A percentile compares a stretch with the other conserved stretches of the same genome.
These are phyloP conservation scores for Sporothrix dimorphospora DNA, from an alignment of 2,329 filamentous ascomycete genomes.

Conservation along the genomic window DNA sequence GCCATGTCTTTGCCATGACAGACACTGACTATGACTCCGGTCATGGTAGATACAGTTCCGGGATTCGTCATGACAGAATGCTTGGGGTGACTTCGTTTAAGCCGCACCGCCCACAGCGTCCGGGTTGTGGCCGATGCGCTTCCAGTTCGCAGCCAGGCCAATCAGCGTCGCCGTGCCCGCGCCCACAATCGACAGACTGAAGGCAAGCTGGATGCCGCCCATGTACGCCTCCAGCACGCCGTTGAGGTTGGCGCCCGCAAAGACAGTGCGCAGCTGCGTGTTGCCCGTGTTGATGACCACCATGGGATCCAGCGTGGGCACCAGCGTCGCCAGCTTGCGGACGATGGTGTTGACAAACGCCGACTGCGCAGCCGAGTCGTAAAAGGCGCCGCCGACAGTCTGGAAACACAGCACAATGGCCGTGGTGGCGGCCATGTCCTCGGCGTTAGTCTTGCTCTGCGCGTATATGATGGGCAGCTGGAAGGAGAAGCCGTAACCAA, in stretches of 20 bases:
- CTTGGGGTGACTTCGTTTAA: neutral
- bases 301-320: constrained; percentile 24
- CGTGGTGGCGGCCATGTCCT: constrained; percentile 46
- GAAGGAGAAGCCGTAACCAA: constrained; percentile 49
- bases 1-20: no score
- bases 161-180: constrained; percentile 37
- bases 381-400: constrained; percentile 53
- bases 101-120: constrained; percentile 31
- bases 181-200: constrained; percentile 33
- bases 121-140: constrained; percentile 26
- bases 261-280: constrained; percentile 55
- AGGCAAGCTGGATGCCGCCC: constrained; percentile 42
- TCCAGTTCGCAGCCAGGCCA: constrained; percentile 35
- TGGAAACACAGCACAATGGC: constrained; percentile 48
- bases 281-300: constrained; percentile 44
- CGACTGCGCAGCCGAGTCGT: constrained; percentile 49
- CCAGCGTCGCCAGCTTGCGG: constrained; percentile 33
- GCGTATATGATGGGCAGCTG: constrained; percentile 51
- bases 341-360: constrained; percentile 46
- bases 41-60: no score
- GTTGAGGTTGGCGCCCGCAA: constrained; percentile 49
- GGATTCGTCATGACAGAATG: neutral
- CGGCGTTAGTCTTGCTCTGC: constrained; percentile 39
- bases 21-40: no score
- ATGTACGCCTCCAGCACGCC: constrained; percentile 61